These are phyloP conservation scores for Cryptococcus amylolentus DNA, from an alignment of 1,284 basidiomycete species.

Conservation along the genomic window DNA sequence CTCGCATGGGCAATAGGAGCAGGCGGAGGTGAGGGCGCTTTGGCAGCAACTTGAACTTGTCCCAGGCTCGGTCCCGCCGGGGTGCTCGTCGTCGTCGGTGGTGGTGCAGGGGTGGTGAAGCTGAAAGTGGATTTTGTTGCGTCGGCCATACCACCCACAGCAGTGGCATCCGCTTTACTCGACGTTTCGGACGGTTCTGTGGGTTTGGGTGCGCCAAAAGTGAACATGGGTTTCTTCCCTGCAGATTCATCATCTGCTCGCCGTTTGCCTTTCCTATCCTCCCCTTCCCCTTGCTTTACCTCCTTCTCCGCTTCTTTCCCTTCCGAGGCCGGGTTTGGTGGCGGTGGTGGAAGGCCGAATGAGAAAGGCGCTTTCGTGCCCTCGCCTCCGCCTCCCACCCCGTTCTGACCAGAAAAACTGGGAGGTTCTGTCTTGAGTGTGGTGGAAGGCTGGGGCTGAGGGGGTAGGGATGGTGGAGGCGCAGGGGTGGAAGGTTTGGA, in stretches of 20 bases:
- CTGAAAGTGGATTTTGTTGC: not conserved
- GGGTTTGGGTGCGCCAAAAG: not conserved
- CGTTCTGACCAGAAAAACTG: too few relatives aligned
- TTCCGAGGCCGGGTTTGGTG: not conserved
- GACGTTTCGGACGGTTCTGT: not conserved
- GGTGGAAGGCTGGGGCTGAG: too few relatives aligned
- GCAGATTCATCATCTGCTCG: not conserved
- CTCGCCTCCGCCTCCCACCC: not conserved
- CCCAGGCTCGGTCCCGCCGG: not conserved
- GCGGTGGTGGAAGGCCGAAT: not conserved
- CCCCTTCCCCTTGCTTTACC: not conserved
- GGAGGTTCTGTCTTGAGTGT: too few relatives aligned
- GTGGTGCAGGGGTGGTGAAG: conserved; percentile 2
- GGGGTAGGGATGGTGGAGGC: too few relatives aligned
- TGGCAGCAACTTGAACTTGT: not conserved
- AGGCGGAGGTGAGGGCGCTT: not conserved
- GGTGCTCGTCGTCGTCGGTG: not conserved
- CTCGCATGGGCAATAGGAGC: not conserved
- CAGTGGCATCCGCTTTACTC: not conserved
- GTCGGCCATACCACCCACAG: not conserved
- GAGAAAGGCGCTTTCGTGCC: not conserved
- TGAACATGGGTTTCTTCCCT: not conserved
- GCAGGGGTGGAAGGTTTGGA: not conserved
- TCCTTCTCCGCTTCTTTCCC: not conserved
- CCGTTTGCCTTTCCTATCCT: not conserved